Evolutionary conservation across 495 filamentous ascomycete species (phyloP).

Genomic region (Rhizodiscina lignyota): DNA sequence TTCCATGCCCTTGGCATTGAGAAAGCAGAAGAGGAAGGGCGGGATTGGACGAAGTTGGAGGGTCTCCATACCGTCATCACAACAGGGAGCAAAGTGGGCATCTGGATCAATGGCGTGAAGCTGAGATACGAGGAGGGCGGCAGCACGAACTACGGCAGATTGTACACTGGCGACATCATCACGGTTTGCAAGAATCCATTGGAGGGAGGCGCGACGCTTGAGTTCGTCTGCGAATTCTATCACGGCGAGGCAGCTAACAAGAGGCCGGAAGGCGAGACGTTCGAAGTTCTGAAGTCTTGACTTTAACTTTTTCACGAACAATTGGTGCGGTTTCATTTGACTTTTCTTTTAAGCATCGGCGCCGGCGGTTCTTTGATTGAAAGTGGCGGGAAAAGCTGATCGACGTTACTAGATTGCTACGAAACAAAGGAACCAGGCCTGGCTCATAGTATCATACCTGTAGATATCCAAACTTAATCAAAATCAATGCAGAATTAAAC

Average conservation of each 20-base stretch:
- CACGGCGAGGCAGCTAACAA: constrained; percentile 16
- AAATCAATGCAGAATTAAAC: no score
- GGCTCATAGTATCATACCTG: no score
- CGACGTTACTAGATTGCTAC: no score
- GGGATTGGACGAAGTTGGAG: constrained; percentile 37
- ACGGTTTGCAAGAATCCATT: constrained; percentile 36
- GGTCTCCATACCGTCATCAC: constrained; percentile 48
- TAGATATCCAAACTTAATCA: no score
- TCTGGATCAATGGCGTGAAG: constrained; percentile 51
- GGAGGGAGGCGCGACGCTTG: constrained; percentile 27
- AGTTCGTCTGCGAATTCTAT: constrained; percentile 26
- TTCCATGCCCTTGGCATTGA: constrained; percentile 53
- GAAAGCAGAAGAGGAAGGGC: constrained; percentile 30
- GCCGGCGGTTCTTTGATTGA: no score
- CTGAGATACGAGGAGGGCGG: constrained; percentile 29
- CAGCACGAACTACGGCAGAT: constrained; percentile 38
- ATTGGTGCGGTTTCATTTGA: no score
- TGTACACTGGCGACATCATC: constrained; percentile 59
- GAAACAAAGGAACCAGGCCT: no score
- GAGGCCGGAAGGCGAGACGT: constrained; percentile 5
- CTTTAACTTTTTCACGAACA: no score
- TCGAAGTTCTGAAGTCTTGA: no score
- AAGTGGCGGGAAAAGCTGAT: no score
- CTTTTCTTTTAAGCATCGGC: no score
- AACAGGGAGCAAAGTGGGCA: constrained; percentile 52